A percentile compares a stretch with the other conserved stretches of the same genome.
Evolutionary conservation across 2,329 filamentous ascomycete species (phyloP).

Genomic region (Claviceps fusiformis): DNA sequence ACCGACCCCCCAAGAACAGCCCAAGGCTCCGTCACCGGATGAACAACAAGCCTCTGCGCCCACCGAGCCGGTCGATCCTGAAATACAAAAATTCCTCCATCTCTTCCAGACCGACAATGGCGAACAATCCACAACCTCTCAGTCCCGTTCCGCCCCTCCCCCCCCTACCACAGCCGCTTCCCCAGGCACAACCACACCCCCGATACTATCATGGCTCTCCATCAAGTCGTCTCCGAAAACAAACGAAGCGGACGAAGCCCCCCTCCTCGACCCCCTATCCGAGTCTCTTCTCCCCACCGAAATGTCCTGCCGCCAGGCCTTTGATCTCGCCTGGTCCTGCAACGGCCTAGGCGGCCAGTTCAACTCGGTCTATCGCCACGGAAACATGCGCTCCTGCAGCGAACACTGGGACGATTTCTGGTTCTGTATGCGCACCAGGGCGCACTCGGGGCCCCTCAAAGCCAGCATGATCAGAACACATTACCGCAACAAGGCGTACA

Average conservation of each 20-base stretch:
- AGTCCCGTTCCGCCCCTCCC: slow-evolving; percentile 6
- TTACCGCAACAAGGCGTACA: slow-evolving; percentile 51
- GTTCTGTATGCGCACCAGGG: slow-evolving; percentile 86
- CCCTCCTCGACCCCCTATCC: slow-evolving; percentile 34
- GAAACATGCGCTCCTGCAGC: slow-evolving; percentile 59
- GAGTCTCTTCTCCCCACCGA: slow-evolving; percentile 62
- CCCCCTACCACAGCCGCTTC: slow-evolving; percentile 10
- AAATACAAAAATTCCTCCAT: slow-evolving; percentile 40
- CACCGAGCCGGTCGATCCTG: slow-evolving; percentile 28
- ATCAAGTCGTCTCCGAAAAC: slow-evolving; percentile 17
- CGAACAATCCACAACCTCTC: slow-evolving; percentile 14
- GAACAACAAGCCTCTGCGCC: slow-evolving; percentile 11
- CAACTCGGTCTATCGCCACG: slow-evolving; percentile 81
- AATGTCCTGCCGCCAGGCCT: slow-evolving; percentile 82
- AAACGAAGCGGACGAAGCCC: slow-evolving; percentile 10
- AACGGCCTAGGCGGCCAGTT: slow-evolving; percentile 84
- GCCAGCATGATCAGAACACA: slow-evolving; percentile 50
- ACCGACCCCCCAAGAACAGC: slow-evolving; percentile 11
- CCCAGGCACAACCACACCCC: slow-evolving; percentile 18
- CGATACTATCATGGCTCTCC: slow-evolving; percentile 21
- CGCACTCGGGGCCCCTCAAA: slow-evolving; percentile 44
- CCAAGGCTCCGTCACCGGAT: slow-evolving; percentile 9
- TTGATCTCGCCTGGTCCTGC: slow-evolving; percentile 91
- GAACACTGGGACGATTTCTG: slow-evolving; percentile 91
- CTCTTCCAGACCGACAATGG: slow-evolving; percentile 23